Evolutionary conservation across 495 filamentous ascomycete genomes (phyloP), one percentile per base, ranked within the genome.

Genomic region (Talaromyces nanjingensis): DNA sequence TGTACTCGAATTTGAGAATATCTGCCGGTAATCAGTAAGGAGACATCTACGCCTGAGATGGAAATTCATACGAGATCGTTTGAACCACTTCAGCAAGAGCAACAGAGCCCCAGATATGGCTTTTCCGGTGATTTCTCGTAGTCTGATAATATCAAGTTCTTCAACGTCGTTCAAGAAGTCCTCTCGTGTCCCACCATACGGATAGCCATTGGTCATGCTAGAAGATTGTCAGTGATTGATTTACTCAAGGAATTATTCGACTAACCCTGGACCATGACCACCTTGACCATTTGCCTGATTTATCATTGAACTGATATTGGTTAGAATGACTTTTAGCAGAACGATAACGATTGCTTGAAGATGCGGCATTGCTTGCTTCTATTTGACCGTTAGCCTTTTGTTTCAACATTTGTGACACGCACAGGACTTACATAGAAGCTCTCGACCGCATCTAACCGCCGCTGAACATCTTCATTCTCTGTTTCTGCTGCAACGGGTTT

Each of bases 321-420:
- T 83, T 62, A 97, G 75, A 59, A 97, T 84, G 24, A 90, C 87
- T 74, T 93, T 97, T 66, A 97, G 81, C 27, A 97, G 82, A 6
- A 98, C 93, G 63, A 98, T 93, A 2, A 96, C 89, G n/a, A 97
- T 76, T 5, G 93, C 97, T 70, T 98, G 94, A 3, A 98, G 79
- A 72, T 96, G 85, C 1, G 92, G 89, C 29, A 98, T 74, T 16
- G 88, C 86, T 54, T 88, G 77, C 70, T 81, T 77, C 91, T 97
- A 67, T 24, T 27, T 20, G 57, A 53, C 64, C 34, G 68, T 78
- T 45, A 76, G 71, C 42, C 56, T 53, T 47, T 4, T 8, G 45
- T 39, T 62, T 22, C 3, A 0, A 53, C 14, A 16, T 18, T 12
- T 9, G 16, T 18, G 22, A 65, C 12, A n/a, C 34, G 34, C 33